These are phyloP conservation scores for Apiotrichum brassicae DNA, from an alignment of 1,284 basidiomycete genomes.

Conservation along the genomic window DNA sequence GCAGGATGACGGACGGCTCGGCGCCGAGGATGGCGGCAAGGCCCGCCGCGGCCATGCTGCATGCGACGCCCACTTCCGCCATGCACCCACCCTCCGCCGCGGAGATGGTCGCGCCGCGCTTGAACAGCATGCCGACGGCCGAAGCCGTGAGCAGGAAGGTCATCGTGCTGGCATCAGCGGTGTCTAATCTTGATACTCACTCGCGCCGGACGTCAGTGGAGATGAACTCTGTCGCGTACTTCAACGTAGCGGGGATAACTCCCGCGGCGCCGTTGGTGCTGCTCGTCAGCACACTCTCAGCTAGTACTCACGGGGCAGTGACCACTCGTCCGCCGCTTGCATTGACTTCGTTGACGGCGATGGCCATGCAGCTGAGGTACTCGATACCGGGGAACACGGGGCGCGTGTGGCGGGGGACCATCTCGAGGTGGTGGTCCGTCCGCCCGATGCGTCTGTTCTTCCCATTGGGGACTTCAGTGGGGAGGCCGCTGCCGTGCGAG, in stretches of 20 bases:
- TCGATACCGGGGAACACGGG: constrained; percentile 78
- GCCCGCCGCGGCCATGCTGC: constrained; percentile 59
- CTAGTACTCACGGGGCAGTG: constrained; percentile 60
- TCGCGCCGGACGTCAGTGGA: constrained; percentile 29
- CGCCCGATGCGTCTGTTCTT: constrained; percentile 21
- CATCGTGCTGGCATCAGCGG: constrained; percentile 49
- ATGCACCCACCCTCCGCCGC: constrained; percentile 79
- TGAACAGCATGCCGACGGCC: constrained; percentile 94
- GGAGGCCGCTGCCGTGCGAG: constrained; percentile 18
- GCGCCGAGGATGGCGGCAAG: constrained; percentile 91
- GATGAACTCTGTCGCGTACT: constrained; percentile 40
- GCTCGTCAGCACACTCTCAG: constrained; percentile 5
- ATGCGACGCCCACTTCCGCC: constrained; percentile 48
- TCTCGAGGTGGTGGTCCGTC: constrained; percentile 67
- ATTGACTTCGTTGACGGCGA: constrained; percentile 76
- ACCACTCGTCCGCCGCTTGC: constrained; percentile 88
- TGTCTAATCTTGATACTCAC: constrained; percentile 15
- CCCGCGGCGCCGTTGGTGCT: constrained; percentile 54
- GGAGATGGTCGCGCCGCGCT: constrained; percentile 90
- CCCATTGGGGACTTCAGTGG: background rate
- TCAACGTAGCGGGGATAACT: constrained; percentile 75
- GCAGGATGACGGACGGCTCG: constrained; percentile 50
- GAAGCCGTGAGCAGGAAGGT: constrained; percentile 80
- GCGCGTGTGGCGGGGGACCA: constrained; percentile 63
- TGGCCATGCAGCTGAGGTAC: constrained; percentile 86